These are phyloP conservation scores for Picochlorum sp. DNA, from an alignment of 139 green algal species.

Conservation along the genomic window DNA sequence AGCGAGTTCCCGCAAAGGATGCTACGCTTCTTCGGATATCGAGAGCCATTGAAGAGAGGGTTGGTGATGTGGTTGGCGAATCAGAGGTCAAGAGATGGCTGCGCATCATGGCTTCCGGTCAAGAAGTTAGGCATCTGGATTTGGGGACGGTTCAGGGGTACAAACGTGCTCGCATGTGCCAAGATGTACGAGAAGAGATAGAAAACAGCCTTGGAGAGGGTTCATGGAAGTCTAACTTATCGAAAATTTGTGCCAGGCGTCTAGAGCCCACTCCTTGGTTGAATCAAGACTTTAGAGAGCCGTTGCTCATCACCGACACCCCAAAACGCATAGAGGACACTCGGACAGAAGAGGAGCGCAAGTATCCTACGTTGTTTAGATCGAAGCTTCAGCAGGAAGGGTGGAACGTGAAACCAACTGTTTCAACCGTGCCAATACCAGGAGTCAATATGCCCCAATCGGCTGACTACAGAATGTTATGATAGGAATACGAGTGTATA, in stretches of 20 bases:
- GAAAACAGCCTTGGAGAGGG: conserved; percentile 18
- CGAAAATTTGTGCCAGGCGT: conserved; percentile 29
- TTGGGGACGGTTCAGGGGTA: conserved; percentile 45
- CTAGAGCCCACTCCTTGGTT: conserved; percentile 55
- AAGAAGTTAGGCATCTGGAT: conserved; percentile 42
- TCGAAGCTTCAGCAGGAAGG: conserved; percentile 26
- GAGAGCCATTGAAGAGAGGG: conserved; percentile 31
- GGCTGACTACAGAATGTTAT: background rate
- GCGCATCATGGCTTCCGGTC: conserved; percentile 27
- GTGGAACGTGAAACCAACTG: conserved; percentile 15
- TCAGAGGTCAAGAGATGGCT: conserved; percentile 39
- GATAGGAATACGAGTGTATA: background rate
- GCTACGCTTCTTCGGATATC: conserved; percentile 29
- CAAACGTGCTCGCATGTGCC: conserved; percentile 27
- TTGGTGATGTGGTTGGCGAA: conserved; percentile 26
- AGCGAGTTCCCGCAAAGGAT: background rate
- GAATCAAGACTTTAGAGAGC: conserved; percentile 60
- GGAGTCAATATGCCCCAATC: conserved; percentile 5
- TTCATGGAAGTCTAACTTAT: conserved; percentile 12
- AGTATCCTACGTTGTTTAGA: conserved; percentile 54
- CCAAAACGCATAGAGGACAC: conserved; percentile 36
- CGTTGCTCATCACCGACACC: conserved; percentile 42
- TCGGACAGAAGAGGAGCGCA: conserved; percentile 43
- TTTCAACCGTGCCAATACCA: conserved; percentile 35
- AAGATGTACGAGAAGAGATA: conserved; percentile 39